A percentile compares a stretch with the other conserved stretches of the same genome.
phyloP scores from a whole-genome alignment of 805 yeast species.

The Yamadazyma akitaensis region DNA sequence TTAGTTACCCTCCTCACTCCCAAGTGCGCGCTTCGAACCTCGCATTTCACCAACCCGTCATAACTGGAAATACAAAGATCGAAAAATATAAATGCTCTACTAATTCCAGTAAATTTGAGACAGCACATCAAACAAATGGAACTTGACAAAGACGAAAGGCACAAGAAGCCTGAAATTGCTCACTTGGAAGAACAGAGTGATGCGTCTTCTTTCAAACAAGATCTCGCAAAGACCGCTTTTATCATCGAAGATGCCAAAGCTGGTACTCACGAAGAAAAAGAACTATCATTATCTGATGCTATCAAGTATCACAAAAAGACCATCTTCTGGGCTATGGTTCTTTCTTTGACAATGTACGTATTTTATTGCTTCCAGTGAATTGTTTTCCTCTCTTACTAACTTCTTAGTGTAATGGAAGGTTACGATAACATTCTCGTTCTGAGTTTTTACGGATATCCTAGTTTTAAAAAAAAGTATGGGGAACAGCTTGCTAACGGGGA shows the following conservation, averaged over 20 bases:
- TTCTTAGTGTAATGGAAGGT: slow-evolving; percentile 30
- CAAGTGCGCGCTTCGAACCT: too few species aligned
- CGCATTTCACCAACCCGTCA: too few species aligned
- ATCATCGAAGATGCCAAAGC: slow-evolving; percentile 18
- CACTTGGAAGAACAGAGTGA: slow-evolving; percentile 17
- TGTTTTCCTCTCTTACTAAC: not conserved
- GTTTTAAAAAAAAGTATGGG: slow-evolving; percentile 34
- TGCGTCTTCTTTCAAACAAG: slow-evolving; percentile 15
- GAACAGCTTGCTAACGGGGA: slow-evolving; percentile 21
- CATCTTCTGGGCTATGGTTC: slow-evolving; percentile 42
- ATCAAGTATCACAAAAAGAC: slow-evolving; percentile 38
- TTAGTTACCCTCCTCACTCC: too few species aligned
- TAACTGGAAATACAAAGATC: too few species aligned
- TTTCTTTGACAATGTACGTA: slow-evolving; percentile 40
- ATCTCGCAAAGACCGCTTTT: slow-evolving; percentile 9
- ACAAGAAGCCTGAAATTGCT: slow-evolving; percentile 11
- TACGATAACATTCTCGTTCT: slow-evolving; percentile 34
- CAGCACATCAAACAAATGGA: not conserved
- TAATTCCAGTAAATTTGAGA: too few species aligned
- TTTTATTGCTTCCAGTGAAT: not conserved
- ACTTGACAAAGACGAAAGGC: not conserved
- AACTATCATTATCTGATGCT: slow-evolving; percentile 24
- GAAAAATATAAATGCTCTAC: too few species aligned
- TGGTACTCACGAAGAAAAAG: slow-evolving; percentile 22
- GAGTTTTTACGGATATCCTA: slow-evolving; percentile 35